Evolutionary conservation across 139 green algal genomes (phyloP).

Genomic region (Chlorella vulgaris): DNA sequence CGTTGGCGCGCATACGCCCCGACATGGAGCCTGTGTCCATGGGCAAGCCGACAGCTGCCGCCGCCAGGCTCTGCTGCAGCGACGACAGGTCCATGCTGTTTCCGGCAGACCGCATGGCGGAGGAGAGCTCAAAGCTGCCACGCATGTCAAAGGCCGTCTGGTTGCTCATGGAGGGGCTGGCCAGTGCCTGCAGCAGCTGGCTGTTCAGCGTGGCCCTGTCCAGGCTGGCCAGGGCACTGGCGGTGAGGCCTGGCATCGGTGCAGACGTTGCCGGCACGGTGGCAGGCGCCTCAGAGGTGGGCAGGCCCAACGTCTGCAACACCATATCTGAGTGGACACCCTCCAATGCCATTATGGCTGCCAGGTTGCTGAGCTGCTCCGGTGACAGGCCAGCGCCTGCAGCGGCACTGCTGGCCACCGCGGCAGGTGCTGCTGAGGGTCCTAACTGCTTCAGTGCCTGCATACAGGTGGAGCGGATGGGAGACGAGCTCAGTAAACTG

Average conservation of each 20-base stretch:
- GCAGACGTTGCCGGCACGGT: neutral
- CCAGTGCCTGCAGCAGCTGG: constrained; percentile 18
- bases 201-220: neutral
- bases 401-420: neutral
- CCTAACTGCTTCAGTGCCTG: constrained; percentile 21
- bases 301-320: constrained; percentile 29
- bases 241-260: neutral
- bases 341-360: constrained; percentile 44
- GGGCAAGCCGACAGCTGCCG: neutral
- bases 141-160: constrained; percentile 1
- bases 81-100: neutral
- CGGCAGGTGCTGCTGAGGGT: neutral
- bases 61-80: constrained; percentile 9
- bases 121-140: constrained; percentile 8
- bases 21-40: neutral
- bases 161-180: neutral
- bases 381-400: neutral
- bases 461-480: neutral
- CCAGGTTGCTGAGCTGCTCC: constrained; percentile 46
- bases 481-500: too few relatives aligned
- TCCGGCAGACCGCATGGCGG: neutral
- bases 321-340: constrained; percentile 36
- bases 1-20: neutral
- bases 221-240: constrained; percentile 2
- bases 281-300: neutral